phyloP scores from a whole-genome alignment of 208 protist species.

The Trypanosoma rangeli region DNA sequence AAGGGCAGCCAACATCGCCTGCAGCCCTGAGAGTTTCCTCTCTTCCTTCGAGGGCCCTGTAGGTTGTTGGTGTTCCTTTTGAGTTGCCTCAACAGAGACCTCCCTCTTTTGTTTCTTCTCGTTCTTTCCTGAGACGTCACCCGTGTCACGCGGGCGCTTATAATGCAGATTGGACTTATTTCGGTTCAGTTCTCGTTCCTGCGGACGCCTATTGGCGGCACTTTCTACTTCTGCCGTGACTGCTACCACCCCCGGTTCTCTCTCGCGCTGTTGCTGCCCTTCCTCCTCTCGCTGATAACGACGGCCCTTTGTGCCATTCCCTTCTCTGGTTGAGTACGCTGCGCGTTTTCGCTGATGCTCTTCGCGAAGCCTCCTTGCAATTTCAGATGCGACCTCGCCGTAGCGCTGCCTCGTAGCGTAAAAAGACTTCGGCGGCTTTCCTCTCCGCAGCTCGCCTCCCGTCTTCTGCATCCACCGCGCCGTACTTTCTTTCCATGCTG shows the following conservation, averaged over 20 bases:
- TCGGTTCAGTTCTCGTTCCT: not conserved
- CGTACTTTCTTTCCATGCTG: constrained; percentile 31
- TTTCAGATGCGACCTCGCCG: constrained; percentile 55
- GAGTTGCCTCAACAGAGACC: not conserved
- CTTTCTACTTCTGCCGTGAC: not conserved
- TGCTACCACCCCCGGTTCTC: not conserved
- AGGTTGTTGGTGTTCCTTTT: constrained; percentile 14
- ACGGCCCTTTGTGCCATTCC: not conserved
- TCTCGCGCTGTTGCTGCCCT: not conserved
- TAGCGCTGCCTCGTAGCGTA: constrained; percentile 59
- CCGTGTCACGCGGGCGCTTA: constrained; percentile 4
- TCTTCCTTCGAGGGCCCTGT: constrained; percentile 74
- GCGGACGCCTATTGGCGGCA: constrained; percentile 11
- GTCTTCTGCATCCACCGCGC: constrained; percentile 49
- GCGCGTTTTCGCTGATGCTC: constrained; percentile 14
- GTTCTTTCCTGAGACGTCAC: not conserved
- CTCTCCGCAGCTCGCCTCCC: constrained; percentile 46
- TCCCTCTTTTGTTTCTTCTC: constrained; percentile 25
- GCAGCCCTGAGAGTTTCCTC: constrained; percentile 75
- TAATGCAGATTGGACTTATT: constrained; percentile 2
- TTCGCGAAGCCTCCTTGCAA: constrained; percentile 55
- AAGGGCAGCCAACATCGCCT: constrained; percentile 78
- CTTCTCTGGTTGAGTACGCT: not conserved
- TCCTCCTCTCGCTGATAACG: constrained; percentile 3
- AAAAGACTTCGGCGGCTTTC: constrained; percentile 55